These are phyloP conservation scores for Phytopythium chamaehyphon DNA, from an alignment of 352 stramenopile species.

Conservation along the genomic window DNA sequence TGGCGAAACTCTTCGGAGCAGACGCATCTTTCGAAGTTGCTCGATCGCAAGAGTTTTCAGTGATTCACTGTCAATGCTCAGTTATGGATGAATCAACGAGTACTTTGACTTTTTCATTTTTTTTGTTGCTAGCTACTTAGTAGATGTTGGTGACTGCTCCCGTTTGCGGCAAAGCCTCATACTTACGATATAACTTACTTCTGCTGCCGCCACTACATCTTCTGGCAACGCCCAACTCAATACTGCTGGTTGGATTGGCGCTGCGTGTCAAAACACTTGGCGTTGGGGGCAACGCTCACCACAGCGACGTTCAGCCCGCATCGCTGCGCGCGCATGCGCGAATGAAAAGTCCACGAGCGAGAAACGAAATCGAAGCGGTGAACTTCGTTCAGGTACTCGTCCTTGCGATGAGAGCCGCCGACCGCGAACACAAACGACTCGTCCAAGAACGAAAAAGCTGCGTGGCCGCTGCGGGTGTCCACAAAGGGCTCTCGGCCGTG, in stretches of 20 bases:
- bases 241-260: constrained; percentile 12
- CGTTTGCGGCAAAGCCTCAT: neutral
- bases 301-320: constrained; percentile 64
- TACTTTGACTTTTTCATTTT: neutral
- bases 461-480: constrained; percentile 62
- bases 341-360: constrained; percentile 55
- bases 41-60: too few relatives aligned
- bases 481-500: constrained; percentile 49
- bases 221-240: neutral
- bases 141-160: neutral
- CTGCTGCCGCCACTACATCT: neutral
- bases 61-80: neutral
- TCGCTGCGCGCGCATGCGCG: constrained; percentile 52
- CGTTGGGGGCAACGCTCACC: constrained; percentile 28
- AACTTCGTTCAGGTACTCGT: constrained; percentile 67
- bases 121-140: too few relatives aligned
- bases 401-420: constrained; percentile 73
- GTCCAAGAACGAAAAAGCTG: constrained; percentile 47
- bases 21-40: too few relatives aligned
- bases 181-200: neutral
- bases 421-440: constrained; percentile 71
- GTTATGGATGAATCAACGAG: neutral
- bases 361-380: constrained; percentile 64
- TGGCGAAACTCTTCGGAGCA: neutral
- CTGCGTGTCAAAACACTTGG: constrained; percentile 36